Percentiles rank a stretch among this genome's conserved stretches.
Conservation (phyloP, 1,284 basidiomycete species). For the Sporisorium scitamineum region DNA sequence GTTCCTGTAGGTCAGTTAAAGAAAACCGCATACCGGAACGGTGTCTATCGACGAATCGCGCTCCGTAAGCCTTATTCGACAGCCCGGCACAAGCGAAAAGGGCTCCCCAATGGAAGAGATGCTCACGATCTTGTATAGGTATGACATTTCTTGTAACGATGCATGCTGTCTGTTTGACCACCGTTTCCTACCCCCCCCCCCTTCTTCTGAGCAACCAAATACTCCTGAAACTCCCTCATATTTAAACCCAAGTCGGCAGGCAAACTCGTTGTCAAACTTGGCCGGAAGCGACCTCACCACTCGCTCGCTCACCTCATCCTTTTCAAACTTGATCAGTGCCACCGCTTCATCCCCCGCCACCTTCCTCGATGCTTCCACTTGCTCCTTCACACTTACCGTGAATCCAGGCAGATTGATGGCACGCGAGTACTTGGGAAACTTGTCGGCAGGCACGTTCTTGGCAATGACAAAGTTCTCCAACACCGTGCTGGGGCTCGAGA, state of each 20-base stretch:
- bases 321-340: slow-evolving; percentile 48
- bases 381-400: slow-evolving; percentile 43
- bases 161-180: background rate
- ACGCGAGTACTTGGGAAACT: slow-evolving; percentile 22
- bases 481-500: slow-evolving; percentile 41
- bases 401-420: slow-evolving; percentile 54
- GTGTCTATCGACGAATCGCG: no score
- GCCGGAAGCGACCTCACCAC: slow-evolving; percentile 47
- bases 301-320: slow-evolving; percentile 50
- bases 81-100: no score
- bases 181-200: background rate
- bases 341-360: slow-evolving; percentile 48
- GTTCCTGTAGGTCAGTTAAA: no score
- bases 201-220: slow-evolving; percentile 19
- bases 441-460: slow-evolving; percentile 30
- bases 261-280: slow-evolving; percentile 46
- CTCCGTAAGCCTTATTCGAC: no score
- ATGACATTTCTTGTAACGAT: background rate
- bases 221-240: slow-evolving; percentile 44
- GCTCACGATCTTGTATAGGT: background rate
- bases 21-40: no score
- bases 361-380: slow-evolving; percentile 47
- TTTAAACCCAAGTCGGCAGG: slow-evolving; percentile 50
- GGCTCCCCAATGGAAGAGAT: background rate
- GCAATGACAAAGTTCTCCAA: slow-evolving; percentile 51